A percentile compares a stretch with the other conserved stretches of the same genome.
These are phyloP conservation scores for Wallacemonas rigidus DNA, from an alignment of 208 protist species.

Conservation along the genomic window DNA sequence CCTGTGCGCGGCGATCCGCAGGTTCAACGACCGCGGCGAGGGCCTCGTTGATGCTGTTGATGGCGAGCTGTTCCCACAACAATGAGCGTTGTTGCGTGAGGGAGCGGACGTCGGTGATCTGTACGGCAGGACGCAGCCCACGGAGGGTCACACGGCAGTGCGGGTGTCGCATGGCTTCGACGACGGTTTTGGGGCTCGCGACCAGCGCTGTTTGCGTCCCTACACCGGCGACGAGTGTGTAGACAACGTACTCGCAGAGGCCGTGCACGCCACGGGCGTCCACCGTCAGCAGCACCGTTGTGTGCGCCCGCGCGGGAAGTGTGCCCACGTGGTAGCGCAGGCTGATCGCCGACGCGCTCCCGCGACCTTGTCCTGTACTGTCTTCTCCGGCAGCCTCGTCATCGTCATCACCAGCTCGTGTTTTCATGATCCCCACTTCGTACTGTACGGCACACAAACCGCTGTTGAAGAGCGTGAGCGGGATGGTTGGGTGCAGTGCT, in stretches of 20 bases:
- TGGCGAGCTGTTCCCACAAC: constrained; percentile 77
- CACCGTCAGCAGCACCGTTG: constrained; percentile 72
- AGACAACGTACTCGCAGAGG: constrained; percentile 77
- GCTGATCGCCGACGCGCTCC: constrained; percentile 21
- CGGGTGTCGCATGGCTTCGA: constrained; percentile 65
- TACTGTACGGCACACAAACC: constrained; percentile 76
- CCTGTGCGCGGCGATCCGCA: constrained; percentile 39
- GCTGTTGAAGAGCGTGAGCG: constrained; percentile 89
- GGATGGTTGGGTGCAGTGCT: constrained; percentile 44
- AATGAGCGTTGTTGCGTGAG: constrained; percentile 53
- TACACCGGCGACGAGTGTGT: constrained; percentile 48
- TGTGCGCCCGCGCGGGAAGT: constrained; percentile 86
- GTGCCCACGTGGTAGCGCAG: constrained; percentile 61
- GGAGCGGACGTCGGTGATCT: constrained; percentile 79
- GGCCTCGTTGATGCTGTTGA: constrained; percentile 78
- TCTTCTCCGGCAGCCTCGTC: not conserved
- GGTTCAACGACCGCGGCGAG: constrained; percentile 58
- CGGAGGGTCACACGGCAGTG: constrained; percentile 65
- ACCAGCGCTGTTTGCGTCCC: constrained; percentile 19
- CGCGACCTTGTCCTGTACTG: no score
- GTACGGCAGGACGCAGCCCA: constrained; percentile 72
- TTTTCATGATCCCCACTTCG: constrained; percentile 57
- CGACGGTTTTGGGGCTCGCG: constrained; percentile 33
- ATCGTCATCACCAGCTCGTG: constrained; percentile 3
- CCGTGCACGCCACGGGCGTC: constrained; percentile 47